phyloP scores from a whole-genome alignment of 345 rosid genomes.

The Sapria himalayana region DNA sequence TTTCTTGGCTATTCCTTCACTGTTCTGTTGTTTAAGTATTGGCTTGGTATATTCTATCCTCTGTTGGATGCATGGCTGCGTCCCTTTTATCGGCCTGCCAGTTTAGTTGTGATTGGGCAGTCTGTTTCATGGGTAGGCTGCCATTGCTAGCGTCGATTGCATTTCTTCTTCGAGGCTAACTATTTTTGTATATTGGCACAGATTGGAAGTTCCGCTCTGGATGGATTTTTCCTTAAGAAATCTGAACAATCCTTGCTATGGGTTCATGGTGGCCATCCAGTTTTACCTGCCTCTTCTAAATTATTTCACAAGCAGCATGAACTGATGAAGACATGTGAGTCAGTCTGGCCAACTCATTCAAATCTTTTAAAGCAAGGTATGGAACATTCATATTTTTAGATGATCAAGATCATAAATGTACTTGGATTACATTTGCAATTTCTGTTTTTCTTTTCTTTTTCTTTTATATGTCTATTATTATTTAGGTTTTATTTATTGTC shows the following conservation, averaged over 20 bases:
- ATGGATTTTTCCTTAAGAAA: slow-evolving; percentile 18
- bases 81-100: no score
- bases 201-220: slow-evolving; percentile 33
- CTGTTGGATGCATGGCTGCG: no score
- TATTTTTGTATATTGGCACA: slow-evolving; percentile 11
- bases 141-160: no score
- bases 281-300: slow-evolving; percentile 34
- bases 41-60: no score
- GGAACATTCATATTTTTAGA: slow-evolving; percentile 7
- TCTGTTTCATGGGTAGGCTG: no score
- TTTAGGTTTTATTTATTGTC: slow-evolving; percentile 8
- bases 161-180: slow-evolving; percentile 8
- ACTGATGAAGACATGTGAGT: slow-evolving; percentile 32
- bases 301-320: slow-evolving; percentile 32
- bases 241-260: slow-evolving; percentile 58
- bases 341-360: slow-evolving; percentile 34
- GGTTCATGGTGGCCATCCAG: slow-evolving; percentile 86
- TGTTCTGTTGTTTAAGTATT: no score
- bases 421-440: no score
- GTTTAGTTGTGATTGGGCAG: no score
- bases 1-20: slow-evolving; percentile 1
- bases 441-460: slow-evolving; percentile 6
- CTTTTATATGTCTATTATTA: slow-evolving; percentile 5
- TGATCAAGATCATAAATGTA: no score
- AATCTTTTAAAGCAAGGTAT: slow-evolving; percentile 28